A percentile compares a stretch with the other conserved stretches of the same genome.
These are phyloP conservation scores for Sanguinoderma infundibulare DNA, from an alignment of 1,284 basidiomycete genomes.

Conservation along the genomic window DNA sequence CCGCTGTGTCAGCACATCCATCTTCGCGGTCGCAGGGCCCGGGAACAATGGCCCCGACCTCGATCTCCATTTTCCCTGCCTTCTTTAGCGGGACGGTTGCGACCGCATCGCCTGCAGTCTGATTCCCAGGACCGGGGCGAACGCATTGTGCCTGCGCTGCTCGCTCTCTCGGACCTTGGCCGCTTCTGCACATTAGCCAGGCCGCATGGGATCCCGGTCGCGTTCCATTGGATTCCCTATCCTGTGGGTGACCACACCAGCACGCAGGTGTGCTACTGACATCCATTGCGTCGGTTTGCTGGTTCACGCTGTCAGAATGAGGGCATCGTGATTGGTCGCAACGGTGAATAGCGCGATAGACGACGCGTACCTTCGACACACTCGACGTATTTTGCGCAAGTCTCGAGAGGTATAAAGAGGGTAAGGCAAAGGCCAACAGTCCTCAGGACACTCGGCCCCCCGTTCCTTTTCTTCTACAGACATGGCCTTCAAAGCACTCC, in stretches of 20 bases:
- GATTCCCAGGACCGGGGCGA: neutral
- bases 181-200: neutral
- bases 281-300: neutral
- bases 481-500: conserved; percentile 20
- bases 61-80: neutral
- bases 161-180: neutral
- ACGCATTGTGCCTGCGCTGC: neutral
- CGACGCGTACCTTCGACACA: conserved; percentile 6
- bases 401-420: conserved; percentile 15
- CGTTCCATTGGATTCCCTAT: neutral
- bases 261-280: neutral
- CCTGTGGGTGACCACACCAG: neutral
- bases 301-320: conserved; percentile 6
- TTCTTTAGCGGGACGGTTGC: neutral
- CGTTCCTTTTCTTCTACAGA: neutral
- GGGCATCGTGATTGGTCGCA: conserved; percentile 6
- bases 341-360: neutral
- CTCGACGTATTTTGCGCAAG: neutral
- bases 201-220: neutral
- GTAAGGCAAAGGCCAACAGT: neutral
- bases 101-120: neutral
- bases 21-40: neutral
- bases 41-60: neutral
- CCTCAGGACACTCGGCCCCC: conserved; percentile 14
- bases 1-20: neutral